A percentile compares a stretch with the other conserved stretches of the same genome.
These are phyloP conservation scores for Collybiopsis confluens DNA, from an alignment of 768 basidiomycete genomes.

Conservation along the genomic window DNA sequence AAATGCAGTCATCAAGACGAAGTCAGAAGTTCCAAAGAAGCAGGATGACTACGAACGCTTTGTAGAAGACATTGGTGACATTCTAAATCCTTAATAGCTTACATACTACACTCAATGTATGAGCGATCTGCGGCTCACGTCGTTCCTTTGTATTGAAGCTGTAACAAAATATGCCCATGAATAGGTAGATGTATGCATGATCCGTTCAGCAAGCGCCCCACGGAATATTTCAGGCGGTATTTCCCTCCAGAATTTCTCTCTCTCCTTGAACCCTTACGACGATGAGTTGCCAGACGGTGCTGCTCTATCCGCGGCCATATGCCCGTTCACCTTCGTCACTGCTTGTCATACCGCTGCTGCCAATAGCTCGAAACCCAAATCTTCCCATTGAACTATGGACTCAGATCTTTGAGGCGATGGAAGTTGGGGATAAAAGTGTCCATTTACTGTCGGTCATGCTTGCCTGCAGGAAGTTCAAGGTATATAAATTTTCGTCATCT, in stretches of 20 bases:
- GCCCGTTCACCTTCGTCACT: slow-evolving; percentile 55
- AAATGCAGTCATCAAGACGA: slow-evolving; percentile 16
- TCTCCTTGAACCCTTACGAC: no score
- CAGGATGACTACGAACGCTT: slow-evolving; percentile 76
- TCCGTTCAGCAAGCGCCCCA: no score
- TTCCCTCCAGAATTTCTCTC: no score
- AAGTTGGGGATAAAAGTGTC: slow-evolving; percentile 15
- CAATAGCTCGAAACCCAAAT: slow-evolving; percentile 43
- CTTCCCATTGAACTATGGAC: slow-evolving; percentile 74
- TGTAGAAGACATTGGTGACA: slow-evolving; percentile 71
- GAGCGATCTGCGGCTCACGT: no score
- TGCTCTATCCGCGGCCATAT: slow-evolving; percentile 67
- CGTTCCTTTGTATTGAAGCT: no score
- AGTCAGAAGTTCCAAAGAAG: slow-evolving; percentile 29
- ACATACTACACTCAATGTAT: no score
- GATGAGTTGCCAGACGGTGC: slow-evolving; percentile 8
- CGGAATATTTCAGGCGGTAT: no score
- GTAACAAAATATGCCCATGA: no score
- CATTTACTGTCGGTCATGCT: slow-evolving; percentile 32
- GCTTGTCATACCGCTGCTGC: slow-evolving; percentile 66
- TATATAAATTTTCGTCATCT: slow-evolving; percentile 17
- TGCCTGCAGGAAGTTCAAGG: slow-evolving; percentile 46
- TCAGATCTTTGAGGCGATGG: slow-evolving; percentile 44
- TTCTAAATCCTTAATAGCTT: slow-evolving; percentile 20
- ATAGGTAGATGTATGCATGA: no score